These are phyloP conservation scores for Stagonosporopsis rhizophila DNA, from an alignment of 2,329 filamentous ascomycete genomes.

Conservation along the genomic window DNA sequence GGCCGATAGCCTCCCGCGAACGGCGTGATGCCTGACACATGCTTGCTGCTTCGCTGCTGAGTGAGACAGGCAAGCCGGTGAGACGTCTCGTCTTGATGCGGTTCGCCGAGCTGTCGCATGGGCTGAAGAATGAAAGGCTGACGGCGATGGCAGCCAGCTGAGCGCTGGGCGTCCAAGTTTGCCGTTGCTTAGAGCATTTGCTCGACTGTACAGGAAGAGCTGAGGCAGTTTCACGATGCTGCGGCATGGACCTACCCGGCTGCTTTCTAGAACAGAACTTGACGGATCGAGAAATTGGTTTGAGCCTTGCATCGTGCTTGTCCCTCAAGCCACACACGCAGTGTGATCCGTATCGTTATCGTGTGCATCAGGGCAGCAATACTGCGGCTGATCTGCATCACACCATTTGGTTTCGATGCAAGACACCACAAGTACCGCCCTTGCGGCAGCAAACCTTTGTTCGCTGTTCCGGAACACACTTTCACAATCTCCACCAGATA, in stretches of 20 bases:
- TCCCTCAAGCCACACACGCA: slow-evolving; percentile 12
- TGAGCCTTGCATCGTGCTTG: slow-evolving; percentile 6
- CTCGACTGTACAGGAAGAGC: slow-evolving; percentile 2
- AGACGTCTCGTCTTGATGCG: slow-evolving; percentile 6
- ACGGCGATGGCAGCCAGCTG: slow-evolving; percentile 1
- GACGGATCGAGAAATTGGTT: slow-evolving; percentile 2
- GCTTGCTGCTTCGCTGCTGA: slow-evolving; percentile 9
- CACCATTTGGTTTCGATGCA: neutral
- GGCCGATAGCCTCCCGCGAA: slow-evolving; percentile 19
- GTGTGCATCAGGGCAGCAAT: neutral
- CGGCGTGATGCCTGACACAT: slow-evolving; percentile 18
- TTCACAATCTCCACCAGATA: neutral
- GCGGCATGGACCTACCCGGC: slow-evolving; percentile 7
- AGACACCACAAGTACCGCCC: neutral
- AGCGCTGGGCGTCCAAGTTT: neutral
- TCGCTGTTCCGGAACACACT: too few species aligned
- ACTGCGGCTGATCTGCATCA: neutral
- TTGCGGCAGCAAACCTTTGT: too few species aligned
- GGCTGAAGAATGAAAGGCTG: neutral
- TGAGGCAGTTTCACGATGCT: slow-evolving; percentile 9
- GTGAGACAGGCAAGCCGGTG: slow-evolving; percentile 3
- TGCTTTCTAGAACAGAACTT: neutral
- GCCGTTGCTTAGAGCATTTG: neutral
- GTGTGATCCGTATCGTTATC: slow-evolving; percentile 2
- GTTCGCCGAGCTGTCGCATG: slow-evolving; percentile 9